Percentiles rank a stretch among this genome's conserved stretches.
Conservation (phyloP, 2,329 filamentous ascomycete species). For the Paecilomyces fulvus region DNA sequence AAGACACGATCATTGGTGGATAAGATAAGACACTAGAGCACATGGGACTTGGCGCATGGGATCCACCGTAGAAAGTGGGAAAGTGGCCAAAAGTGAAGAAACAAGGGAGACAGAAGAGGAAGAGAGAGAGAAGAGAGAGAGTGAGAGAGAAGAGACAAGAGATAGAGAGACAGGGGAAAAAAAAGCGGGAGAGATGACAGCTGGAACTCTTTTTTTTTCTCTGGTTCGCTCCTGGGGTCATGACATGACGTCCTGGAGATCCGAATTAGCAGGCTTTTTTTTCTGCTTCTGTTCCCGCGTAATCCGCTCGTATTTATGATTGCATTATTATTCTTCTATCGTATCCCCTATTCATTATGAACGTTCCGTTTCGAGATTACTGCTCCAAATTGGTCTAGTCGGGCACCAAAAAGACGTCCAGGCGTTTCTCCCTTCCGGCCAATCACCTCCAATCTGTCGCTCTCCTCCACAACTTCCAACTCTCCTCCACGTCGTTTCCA, state of each 20-base stretch:
- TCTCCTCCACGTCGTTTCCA: neutral
- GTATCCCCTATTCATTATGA: too few relatives aligned
- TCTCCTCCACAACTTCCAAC: conserved; percentile 1
- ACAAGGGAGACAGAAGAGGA: too few relatives aligned
- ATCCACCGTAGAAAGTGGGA: neutral
- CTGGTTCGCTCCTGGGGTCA: neutral
- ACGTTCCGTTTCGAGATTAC: too few relatives aligned
- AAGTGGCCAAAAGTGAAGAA: neutral
- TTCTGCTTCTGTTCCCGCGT: too few relatives aligned
- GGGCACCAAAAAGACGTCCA: neutral
- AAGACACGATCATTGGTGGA: conserved; percentile 10
- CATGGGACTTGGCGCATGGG: neutral
- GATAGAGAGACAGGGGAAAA: neutral
- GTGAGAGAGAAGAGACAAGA: neutral
- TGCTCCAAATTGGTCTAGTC: too few relatives aligned
- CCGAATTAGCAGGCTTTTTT: too few relatives aligned
- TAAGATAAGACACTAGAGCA: neutral
- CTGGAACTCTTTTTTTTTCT: too few relatives aligned
- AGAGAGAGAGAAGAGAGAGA: neutral
- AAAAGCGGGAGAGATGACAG: too few relatives aligned
- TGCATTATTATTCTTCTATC: too few relatives aligned
- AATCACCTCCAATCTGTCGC: conserved; percentile 4
- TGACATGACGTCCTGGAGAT: neutral
- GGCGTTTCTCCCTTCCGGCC: neutral
- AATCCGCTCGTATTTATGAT: too few relatives aligned